A percentile compares a stretch with the other conserved stretches of the same genome.
Conservation (phyloP, 116 monocot species). For the Thalassia testudinum region DNA sequence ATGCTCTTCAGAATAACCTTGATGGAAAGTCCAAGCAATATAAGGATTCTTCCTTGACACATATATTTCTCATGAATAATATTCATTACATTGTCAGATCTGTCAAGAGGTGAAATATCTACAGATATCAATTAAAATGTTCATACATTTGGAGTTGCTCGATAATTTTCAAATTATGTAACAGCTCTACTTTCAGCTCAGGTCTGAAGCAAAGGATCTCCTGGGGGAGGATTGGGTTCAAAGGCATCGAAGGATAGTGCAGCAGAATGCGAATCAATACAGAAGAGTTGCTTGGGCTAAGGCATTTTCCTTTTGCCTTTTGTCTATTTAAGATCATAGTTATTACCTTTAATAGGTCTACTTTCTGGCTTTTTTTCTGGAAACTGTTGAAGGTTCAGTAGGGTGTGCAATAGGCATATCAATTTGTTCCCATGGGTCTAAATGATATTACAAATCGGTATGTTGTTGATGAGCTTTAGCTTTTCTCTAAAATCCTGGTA, state of each 20-base stretch:
- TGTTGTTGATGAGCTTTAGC: too few relatives aligned
- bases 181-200: conserved; percentile 10
- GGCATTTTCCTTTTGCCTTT: conserved; percentile 18
- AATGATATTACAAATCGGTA: too few relatives aligned
- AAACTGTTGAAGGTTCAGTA: too few relatives aligned
- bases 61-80: conserved; percentile 94
- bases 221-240: conserved; percentile 94
- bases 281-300: conserved; percentile 86
- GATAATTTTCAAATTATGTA: background rate
- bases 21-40: conserved; percentile 93
- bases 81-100: conserved; percentile 96
- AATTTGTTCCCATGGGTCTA: too few relatives aligned
- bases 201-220: conserved; percentile 94
- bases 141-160: background rate
- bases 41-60: conserved; percentile 68
- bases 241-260: conserved; percentile 87
- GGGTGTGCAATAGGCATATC: too few relatives aligned
- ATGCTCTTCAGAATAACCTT: conserved; percentile 83
- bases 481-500: too few relatives aligned
- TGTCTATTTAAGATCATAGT: too few relatives aligned
- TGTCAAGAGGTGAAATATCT: conserved; percentile 57
- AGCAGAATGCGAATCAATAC: conserved; percentile 88
- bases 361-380: too few relatives aligned
- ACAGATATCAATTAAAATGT: background rate
- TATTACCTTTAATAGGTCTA: too few relatives aligned